Percentiles rank a stretch among this genome's conserved stretches.
Conservation (phyloP, 2,329 filamentous ascomycete species). For the Scopulariopsis brevicaulis region DNA sequence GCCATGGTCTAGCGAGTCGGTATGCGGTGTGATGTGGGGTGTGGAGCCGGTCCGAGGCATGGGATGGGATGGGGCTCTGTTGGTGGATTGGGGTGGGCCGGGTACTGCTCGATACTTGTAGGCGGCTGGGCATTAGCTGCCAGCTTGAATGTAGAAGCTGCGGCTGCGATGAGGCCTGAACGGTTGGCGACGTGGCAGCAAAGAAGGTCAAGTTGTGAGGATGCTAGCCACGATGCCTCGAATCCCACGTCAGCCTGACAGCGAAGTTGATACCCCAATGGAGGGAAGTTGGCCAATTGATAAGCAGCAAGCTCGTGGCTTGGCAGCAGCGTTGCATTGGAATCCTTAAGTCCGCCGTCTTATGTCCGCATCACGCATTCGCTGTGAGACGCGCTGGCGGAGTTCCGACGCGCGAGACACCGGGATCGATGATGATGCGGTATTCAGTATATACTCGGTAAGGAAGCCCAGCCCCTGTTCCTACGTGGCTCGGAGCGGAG, state of each 20-base stretch:
- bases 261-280: background rate
- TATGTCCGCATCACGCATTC: too few species aligned
- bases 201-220: background rate
- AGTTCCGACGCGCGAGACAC: too few species aligned
- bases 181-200: background rate
- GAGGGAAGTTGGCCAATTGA: background rate
- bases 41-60: background rate
- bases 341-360: background rate
- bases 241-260: background rate
- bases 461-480: too few species aligned
- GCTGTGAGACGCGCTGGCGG: too few species aligned
- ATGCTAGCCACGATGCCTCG: background rate
- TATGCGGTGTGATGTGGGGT: background rate
- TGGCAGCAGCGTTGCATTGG: background rate
- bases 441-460: too few species aligned
- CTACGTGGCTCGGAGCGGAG: too few species aligned
- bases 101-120: background rate
- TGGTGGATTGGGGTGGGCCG: background rate
- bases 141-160: background rate
- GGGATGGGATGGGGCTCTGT: background rate
- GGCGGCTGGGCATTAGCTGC: background rate
- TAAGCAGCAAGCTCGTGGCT: background rate
- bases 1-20: background rate
- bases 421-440: too few species aligned
- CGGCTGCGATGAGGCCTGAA: background rate